phyloP scores from a whole-genome alignment of 306 rosid species.

The Carpinus viminea region DNA sequence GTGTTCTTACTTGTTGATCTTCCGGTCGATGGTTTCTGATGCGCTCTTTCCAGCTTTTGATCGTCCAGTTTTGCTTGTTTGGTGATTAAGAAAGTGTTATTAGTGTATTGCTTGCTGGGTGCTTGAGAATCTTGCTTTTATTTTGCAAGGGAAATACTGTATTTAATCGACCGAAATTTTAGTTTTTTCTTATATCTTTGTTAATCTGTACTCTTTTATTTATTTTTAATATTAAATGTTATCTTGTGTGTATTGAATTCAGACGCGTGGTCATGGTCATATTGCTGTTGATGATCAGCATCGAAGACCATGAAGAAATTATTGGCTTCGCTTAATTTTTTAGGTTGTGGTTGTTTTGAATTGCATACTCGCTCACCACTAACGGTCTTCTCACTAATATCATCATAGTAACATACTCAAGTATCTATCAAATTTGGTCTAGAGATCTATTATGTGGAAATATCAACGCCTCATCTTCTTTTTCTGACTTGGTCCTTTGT shows the following conservation, averaged over 20 bases:
- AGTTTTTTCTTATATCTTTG: not conserved
- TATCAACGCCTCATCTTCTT: not conserved
- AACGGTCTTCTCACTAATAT: not conserved
- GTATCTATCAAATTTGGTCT: not conserved
- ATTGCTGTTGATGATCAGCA: not conserved
- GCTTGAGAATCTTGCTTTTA: not conserved
- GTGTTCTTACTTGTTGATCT: conserved; percentile 20
- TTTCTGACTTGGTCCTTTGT: not conserved
- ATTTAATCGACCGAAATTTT: not conserved
- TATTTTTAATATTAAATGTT: not conserved
- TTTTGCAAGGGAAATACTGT: not conserved
- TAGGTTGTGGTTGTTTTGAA: not conserved
- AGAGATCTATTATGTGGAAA: not conserved
- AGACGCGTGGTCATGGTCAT: not conserved
- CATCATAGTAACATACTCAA: not conserved
- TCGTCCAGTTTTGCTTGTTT: not conserved
- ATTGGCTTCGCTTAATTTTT: not conserved
- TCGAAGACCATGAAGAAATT: not conserved
- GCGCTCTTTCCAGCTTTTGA: conserved; percentile 26
- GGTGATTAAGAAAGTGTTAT: not conserved
- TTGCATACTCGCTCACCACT: not conserved
- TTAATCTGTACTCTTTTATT: not conserved
- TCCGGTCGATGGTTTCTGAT: conserved; percentile 30
- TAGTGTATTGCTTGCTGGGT: not conserved
- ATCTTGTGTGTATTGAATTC: not conserved